These are phyloP conservation scores for Otatea glauca DNA, from an alignment of 176 grass and related monocot genomes.

Conservation along the genomic window DNA sequence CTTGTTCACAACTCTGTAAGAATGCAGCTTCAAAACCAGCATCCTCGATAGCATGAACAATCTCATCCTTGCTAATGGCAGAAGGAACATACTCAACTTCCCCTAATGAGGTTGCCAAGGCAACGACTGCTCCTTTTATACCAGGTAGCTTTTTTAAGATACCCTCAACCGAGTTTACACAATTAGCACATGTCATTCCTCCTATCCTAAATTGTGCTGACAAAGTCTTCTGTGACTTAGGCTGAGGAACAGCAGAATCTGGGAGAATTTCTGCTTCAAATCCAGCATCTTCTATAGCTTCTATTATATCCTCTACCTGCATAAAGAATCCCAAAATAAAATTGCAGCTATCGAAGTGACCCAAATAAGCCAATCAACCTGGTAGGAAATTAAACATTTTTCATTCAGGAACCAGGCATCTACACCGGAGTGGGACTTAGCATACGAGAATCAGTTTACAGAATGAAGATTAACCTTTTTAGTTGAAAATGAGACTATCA, in stretches of 20 bases:
- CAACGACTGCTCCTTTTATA: constrained; percentile 79
- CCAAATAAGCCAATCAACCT: constrained; percentile 1
- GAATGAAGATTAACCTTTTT: background rate
- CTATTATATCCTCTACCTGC: constrained; percentile 86
- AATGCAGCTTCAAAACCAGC: constrained; percentile 94
- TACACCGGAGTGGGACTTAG: background rate
- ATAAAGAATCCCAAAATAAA: constrained; percentile 42
- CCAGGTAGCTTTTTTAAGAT: constrained; percentile 84
- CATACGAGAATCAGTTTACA: too few relatives aligned
- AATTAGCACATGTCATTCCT: constrained; percentile 96
- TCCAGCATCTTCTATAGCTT: constrained; percentile 92
- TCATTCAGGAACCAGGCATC: background rate
- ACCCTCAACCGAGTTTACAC: constrained; percentile 90
- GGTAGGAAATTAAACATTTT: background rate
- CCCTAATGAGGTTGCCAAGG: constrained; percentile 85
- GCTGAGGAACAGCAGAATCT: constrained; percentile 63
- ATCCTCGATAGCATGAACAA: constrained; percentile 89
- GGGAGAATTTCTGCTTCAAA: constrained; percentile 92
- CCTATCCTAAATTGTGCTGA: constrained; percentile 92
- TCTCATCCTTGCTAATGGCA: constrained; percentile 78
- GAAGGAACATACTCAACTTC: constrained; percentile 85
- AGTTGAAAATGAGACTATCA: background rate
- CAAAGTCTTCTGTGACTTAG: constrained; percentile 68
- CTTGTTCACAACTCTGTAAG: constrained; percentile 82
- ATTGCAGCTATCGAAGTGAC: constrained; percentile 4